These are phyloP conservation scores for Colletotrichum horii DNA, from an alignment of 2,329 filamentous ascomycete species.

Conservation along the genomic window DNA sequence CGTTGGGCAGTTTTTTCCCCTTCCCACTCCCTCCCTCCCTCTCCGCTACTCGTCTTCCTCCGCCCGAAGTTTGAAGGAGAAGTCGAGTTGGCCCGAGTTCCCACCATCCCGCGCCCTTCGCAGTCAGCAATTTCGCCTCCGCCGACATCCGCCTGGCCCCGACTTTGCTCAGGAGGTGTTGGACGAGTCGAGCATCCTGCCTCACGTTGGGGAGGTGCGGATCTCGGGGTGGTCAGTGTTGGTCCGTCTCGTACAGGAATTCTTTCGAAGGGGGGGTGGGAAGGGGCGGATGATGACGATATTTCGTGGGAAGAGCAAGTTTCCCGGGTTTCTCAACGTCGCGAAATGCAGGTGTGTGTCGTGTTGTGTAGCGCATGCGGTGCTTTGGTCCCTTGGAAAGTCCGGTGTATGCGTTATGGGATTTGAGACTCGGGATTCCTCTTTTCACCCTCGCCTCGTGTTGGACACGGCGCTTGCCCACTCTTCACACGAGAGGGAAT, in stretches of 20 bases:
- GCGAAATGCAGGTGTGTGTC: background rate
- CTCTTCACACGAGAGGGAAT: background rate
- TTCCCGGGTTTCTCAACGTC: background rate
- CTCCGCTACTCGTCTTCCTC: background rate
- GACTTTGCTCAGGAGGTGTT: background rate
- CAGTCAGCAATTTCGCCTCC: background rate
- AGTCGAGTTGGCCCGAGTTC: background rate
- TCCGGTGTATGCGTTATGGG: background rate
- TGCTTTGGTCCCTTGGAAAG: background rate
- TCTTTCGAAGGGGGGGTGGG: background rate
- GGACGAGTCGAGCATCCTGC: background rate
- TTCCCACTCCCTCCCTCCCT: background rate
- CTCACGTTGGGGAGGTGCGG: background rate
- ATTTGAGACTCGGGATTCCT: background rate
- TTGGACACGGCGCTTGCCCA: background rate
- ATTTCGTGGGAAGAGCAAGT: background rate
- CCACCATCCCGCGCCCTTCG: background rate
- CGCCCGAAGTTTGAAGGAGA: background rate
- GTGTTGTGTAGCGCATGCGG: background rate
- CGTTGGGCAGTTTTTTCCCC: background rate
- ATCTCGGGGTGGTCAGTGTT: background rate
- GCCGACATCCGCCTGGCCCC: background rate
- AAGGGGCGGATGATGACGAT: background rate
- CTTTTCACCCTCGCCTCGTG: background rate
- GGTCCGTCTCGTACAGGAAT: background rate